Base-by-base conservation (phyloP, 805 yeast genomes). In the Zygoascus biomembranicola region DNA sequence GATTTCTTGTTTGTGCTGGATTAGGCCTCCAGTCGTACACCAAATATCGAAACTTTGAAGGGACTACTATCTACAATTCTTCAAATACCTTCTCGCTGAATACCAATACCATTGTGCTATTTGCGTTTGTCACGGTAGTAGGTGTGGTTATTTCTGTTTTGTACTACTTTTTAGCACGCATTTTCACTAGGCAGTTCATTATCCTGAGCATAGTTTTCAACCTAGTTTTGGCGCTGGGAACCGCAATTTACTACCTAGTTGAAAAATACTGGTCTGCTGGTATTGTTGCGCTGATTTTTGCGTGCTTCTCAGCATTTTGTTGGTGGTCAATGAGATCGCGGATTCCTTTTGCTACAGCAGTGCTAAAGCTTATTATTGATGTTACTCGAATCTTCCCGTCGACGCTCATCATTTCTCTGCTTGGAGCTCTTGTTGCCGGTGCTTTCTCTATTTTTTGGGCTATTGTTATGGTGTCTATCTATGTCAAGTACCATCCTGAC, bases 261-360 rank as follows among this genome's bases (percentile, higher is more conserved):
- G 74, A 77, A 59, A 72, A 75, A 32, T 85, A 87, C 68, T 88
- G 84, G 73, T 82, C 92, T 4, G 92, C 95, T 0, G 96, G 89
- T 1, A 73, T 87, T 56, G 89, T 84, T 39, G 85, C 84, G 59
- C 69, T 85, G 57, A 75, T 84, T 1, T 85, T 87, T 66, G 77
- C 90, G 0, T 63, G 77, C 1, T 67, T 85, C 51, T 76, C 83
- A 23, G 87, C 87, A 8, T 81, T 78, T 74, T 78, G 83, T 64
- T 88, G 84, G 69, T 87, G 88, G 87, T 68, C 78, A 6, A 79
- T 85, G 73, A 75, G 94, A 58, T 65, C 69, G 8, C 73, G 94
- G 60, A 86, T 87, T 53, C 90, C 92, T 4, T 78, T 84, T 61
- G 82, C 89, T 52, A 85, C 88, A 5, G 76, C 84, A 14, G 82